These are phyloP conservation scores for Larix kaempferi DNA, from an alignment of 75 land plant species.

Conservation along the genomic window DNA sequence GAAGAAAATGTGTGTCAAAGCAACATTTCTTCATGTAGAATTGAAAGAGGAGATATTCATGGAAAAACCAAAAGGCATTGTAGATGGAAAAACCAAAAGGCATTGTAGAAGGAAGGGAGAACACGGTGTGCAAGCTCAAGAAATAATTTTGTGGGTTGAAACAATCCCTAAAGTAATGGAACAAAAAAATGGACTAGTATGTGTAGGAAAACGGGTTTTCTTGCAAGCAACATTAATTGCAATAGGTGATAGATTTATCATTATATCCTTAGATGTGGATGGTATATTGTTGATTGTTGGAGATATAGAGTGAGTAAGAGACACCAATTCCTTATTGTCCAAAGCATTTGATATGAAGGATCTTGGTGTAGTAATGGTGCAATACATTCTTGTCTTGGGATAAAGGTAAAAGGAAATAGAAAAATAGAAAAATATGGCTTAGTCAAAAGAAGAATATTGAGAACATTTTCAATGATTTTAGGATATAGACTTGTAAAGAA, in stretches of 20 bases:
- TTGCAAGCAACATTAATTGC: not conserved
- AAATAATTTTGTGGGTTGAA: conserved; percentile 16
- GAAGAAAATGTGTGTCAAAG: too few species aligned
- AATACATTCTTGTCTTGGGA: not conserved
- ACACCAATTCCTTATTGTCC: not conserved
- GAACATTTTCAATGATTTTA: too few species aligned
- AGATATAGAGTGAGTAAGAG: not conserved
- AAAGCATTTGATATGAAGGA: not conserved
- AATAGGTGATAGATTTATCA: not conserved
- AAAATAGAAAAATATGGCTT: too few species aligned
- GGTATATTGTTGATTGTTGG: conserved; percentile 8
- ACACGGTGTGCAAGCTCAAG: conserved; percentile 2
- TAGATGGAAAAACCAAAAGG: too few species aligned
- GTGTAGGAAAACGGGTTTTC: not conserved
- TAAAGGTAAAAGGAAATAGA: not conserved
- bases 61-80: too few species aligned
- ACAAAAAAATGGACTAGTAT: not conserved
- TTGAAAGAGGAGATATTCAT: too few species aligned
- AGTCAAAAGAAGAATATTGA: too few species aligned
- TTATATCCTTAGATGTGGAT: conserved; percentile 16
- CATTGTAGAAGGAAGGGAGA: not conserved
- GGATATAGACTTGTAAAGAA: too few species aligned
- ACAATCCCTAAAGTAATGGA: conserved; percentile 13
- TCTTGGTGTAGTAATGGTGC: not conserved
- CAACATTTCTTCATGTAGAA: too few species aligned